These are phyloP conservation scores for Lophiotrema nucula DNA, from an alignment of 495 filamentous ascomycete genomes.

Conservation along the genomic window DNA sequence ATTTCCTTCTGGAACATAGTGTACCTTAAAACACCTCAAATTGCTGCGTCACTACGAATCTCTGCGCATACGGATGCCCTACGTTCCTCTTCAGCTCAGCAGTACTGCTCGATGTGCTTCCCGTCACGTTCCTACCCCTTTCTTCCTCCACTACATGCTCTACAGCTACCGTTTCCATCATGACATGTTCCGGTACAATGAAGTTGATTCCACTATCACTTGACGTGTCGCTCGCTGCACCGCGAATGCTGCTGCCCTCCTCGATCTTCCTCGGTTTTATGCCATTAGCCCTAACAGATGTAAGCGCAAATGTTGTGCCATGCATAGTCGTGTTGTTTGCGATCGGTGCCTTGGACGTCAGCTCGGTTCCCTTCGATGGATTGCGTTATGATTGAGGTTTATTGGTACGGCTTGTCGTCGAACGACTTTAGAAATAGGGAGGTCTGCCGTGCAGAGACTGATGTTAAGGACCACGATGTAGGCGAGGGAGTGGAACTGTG, in stretches of 20 bases:
- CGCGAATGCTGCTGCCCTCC: neutral
- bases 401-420: conserved; percentile 4
- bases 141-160: neutral
- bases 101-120: neutral
- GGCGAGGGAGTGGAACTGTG: conserved; percentile 17
- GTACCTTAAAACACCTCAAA: too few relatives aligned
- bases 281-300: neutral
- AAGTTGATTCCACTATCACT: conserved; percentile 1
- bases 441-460: conserved; percentile 21
- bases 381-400: neutral
- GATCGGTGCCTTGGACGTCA: neutral
- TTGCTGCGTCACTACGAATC: too few relatives aligned
- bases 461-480: conserved; percentile 23
- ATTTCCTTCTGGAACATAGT: too few relatives aligned
- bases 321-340: neutral
- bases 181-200: neutral
- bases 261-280: neutral
- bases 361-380: neutral
- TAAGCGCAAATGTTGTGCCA: neutral
- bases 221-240: neutral
- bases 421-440: conserved; percentile 24
- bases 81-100: neutral
- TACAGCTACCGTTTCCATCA: neutral
- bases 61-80: neutral
- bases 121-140: neutral